Base-by-base conservation (phyloP, 345 rosid species). In the Salix dunnii region DNA sequence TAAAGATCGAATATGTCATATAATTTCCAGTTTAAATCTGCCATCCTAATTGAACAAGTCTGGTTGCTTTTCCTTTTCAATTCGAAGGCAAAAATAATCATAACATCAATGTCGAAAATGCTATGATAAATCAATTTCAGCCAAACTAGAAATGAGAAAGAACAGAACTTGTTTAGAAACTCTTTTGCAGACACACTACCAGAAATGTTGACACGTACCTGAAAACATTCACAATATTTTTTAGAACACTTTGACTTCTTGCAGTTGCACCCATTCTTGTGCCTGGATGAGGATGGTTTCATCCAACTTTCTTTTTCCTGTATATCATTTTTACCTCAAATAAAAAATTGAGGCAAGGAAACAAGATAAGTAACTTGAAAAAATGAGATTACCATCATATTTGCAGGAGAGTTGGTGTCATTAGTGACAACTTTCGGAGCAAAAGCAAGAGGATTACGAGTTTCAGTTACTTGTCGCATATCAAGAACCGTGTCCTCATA, bases 231-330 rank as follows among this genome's bases (percentile, higher is more conserved):
- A 25, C 88, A 87, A 43, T 85, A 85, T 55, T 84, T 85, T 72
- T 87, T 87, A 27, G 75, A 76, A 72, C 90, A 85, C 67, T 82
- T 85, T 2, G 90, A 85, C 73, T 74, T 87, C 80, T 84, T 85
- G 85, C 88, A 87, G 51, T 87, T 87, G 75, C 88, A 85, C 70
- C 90, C 90, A 53, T 80, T 78, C 84, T 82, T 87, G 75, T 87
- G 87, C 76, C 87, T 82, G 58, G 86, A 83, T 3, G 83, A 85
- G 28, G 80, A 61, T 35, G 86, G 82, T n/a, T 73, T 80, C 30
- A 66, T 38, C 72, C 46, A 25, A 74, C 35, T 82, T 38, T 64
- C 71, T 43, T 82, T 82, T 46, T 82, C 81, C 87, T 87, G 86
- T 13, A 67, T 20, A 74, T 46, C 11, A 18, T 72, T 74, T 46